phyloP scores from a whole-genome alignment of 2,329 filamentous ascomycete species.

The Akanthomyces uredinophilus region DNA sequence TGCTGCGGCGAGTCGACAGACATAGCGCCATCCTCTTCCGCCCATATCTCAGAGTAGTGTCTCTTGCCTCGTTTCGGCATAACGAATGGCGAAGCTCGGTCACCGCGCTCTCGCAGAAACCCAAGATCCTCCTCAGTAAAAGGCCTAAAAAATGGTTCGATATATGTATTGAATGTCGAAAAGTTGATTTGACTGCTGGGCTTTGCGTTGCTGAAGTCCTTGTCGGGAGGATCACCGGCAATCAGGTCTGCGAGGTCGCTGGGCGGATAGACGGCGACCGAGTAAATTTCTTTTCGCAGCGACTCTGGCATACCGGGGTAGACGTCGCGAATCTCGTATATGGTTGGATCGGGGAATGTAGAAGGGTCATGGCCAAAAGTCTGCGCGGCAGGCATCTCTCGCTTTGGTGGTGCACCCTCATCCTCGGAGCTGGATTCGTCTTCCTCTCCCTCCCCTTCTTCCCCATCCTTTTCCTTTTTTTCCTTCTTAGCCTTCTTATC shows the following conservation, averaged over 20 bases:
- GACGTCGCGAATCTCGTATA: slow-evolving; percentile 84
- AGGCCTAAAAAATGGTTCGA: slow-evolving; percentile 85
- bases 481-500: slow-evolving; percentile 44
- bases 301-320: slow-evolving; percentile 72
- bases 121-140: slow-evolving; percentile 91
- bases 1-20: slow-evolving; percentile 62
- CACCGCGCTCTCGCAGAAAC: slow-evolving; percentile 84
- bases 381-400: slow-evolving; percentile 69
- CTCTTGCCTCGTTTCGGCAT: slow-evolving; percentile 80
- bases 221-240: slow-evolving; percentile 83
- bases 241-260: slow-evolving; percentile 80
- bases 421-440: slow-evolving; percentile 53
- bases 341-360: slow-evolving; percentile 83
- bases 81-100: slow-evolving; percentile 76
- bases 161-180: slow-evolving; percentile 84
- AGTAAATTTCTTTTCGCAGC: slow-evolving; percentile 83
- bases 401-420: slow-evolving; percentile 55
- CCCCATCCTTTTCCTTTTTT: slow-evolving; percentile 31
- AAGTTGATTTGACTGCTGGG: slow-evolving; percentile 92
- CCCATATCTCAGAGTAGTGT: slow-evolving; percentile 87
- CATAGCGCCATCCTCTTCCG: slow-evolving; percentile 83
- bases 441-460: slow-evolving; percentile 38
- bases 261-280: slow-evolving; percentile 76
- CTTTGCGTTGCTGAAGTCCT: slow-evolving; percentile 92
- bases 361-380: slow-evolving; percentile 91